Percentiles rank a stretch among this genome's conserved stretches.
These are phyloP conservation scores for Allantophomopsis lycopodina DNA, from an alignment of 2,329 filamentous ascomycete species.

Conservation along the genomic window DNA sequence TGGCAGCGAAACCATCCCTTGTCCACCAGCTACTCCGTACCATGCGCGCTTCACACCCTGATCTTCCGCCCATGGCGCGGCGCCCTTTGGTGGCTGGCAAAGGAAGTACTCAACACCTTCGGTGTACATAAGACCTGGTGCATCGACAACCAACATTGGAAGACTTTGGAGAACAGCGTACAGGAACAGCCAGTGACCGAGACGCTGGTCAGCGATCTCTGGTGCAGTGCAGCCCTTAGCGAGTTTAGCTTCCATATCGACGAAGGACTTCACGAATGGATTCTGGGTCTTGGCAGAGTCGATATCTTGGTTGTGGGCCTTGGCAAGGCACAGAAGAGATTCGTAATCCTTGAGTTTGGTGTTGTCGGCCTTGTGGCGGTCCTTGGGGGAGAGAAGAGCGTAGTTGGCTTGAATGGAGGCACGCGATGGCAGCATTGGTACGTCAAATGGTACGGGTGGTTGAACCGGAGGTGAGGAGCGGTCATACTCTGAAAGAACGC, in stretches of 20 bases:
- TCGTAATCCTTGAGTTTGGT: constrained; percentile 70
- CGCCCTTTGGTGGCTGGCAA: constrained; percentile 60
- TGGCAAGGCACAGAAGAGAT: constrained; percentile 61
- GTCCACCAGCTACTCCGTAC: constrained; percentile 60
- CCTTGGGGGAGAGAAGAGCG: constrained; percentile 51
- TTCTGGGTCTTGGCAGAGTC: constrained; percentile 32
- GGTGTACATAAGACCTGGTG: constrained; percentile 52
- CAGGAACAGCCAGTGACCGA: constrained; percentile 71
- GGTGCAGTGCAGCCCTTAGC: constrained; percentile 46
- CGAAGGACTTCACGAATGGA: constrained; percentile 57
- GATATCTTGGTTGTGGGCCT: constrained; percentile 68
- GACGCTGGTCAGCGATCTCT: constrained; percentile 58
- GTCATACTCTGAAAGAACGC: constrained; percentile 78
- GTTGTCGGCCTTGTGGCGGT: constrained; percentile 57
- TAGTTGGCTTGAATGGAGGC: constrained; percentile 51
- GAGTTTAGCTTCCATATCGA: constrained; percentile 56
- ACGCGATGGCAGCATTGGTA: constrained; percentile 64
- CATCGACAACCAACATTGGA: constrained; percentile 66
- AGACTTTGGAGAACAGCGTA: constrained; percentile 67
- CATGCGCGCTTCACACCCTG: constrained; percentile 49
- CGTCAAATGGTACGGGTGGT: constrained; percentile 82
- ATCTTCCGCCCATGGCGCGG: constrained; percentile 60
- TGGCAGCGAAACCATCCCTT: constrained; percentile 45
- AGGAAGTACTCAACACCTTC: constrained; percentile 73
- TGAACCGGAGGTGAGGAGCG: constrained; percentile 78